Evolutionary conservation across 768 basidiomycete species (phyloP).

Genomic region (Suillus discolor): DNA sequence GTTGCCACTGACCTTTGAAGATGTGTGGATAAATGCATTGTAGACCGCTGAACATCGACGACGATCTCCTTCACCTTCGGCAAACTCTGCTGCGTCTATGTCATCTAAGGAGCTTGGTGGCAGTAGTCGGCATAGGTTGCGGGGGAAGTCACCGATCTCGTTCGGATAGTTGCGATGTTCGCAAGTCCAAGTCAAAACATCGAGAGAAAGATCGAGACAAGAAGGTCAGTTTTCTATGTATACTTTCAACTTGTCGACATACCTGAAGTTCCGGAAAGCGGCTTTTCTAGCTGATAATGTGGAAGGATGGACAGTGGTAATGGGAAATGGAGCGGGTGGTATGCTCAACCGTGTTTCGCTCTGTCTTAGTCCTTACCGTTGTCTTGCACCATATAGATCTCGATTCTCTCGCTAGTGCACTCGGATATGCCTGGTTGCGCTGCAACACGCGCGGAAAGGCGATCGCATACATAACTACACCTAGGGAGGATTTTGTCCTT

Average conservation of each 20-base stretch:
- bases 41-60: conserved; percentile 26
- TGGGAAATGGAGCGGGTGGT: conserved; percentile 99
- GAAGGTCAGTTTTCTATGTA: conserved; percentile 35
- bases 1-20: conserved; percentile 28
- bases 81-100: conserved; percentile 18
- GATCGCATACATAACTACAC: conserved; percentile 75
- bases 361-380: neutral
- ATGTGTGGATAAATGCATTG: conserved; percentile 15
- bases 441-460: conserved; percentile 52
- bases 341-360: conserved; percentile 10
- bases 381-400: conserved; percentile 62
- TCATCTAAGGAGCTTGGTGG: conserved; percentile 17
- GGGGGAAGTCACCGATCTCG: conserved; percentile 20
- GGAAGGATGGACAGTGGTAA: conserved; percentile 77
- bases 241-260: conserved; percentile 34
- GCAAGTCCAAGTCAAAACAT: conserved; percentile 26
- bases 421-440: conserved; percentile 81
- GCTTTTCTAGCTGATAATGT: conserved; percentile 62
- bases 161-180: conserved; percentile 29
- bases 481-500: conserved; percentile 67
- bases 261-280: conserved; percentile 51
- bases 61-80: conserved; percentile 22
- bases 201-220: conserved; percentile 33
- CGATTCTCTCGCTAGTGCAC: conserved; percentile 84
- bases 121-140: conserved; percentile 21